A percentile compares a stretch with the other conserved stretches of the same genome.
Conservation (phyloP, 108 stramenopile species). For the Cylindrotheca closterium region DNA sequence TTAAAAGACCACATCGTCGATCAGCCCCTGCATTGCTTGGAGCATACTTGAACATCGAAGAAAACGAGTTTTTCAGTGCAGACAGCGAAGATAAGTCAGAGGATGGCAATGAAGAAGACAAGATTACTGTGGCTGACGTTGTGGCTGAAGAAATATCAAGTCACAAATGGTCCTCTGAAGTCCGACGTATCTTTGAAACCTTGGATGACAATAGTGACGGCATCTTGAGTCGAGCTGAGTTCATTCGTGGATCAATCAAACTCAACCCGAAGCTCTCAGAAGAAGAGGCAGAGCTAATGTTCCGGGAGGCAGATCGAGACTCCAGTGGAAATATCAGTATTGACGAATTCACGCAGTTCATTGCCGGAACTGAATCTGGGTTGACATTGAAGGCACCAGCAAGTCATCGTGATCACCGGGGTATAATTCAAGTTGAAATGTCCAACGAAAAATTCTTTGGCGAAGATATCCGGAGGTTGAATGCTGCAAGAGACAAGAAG, state of each 20-base stretch:
- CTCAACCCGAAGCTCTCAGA: constrained; percentile 29
- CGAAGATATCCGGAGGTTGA: constrained; percentile 48
- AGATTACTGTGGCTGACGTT: constrained; percentile 27
- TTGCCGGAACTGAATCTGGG: constrained; percentile 24
- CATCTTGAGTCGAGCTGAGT: constrained; percentile 41
- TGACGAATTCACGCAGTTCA: constrained; percentile 17
- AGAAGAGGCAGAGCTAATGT: constrained; percentile 33
- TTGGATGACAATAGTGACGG: constrained; percentile 52
- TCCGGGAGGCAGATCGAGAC: constrained; percentile 42
- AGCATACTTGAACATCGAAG: constrained; percentile 63
- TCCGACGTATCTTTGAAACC: constrained; percentile 35
- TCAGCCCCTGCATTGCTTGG: constrained; percentile 49
- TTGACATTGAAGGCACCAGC: constrained; percentile 35
- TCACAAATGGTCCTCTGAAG: constrained; percentile 30
- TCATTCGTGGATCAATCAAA: constrained; percentile 26
- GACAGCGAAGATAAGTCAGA: neutral
- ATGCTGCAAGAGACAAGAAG: constrained; percentile 38
- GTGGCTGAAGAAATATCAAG: constrained; percentile 38
- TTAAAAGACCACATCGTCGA: constrained; percentile 20
- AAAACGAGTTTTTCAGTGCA: constrained; percentile 23
- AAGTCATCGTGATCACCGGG: constrained; percentile 51
- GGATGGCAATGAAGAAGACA: neutral
- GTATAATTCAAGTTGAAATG: constrained; percentile 54
- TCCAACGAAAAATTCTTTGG: constrained; percentile 68
- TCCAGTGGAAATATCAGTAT: constrained; percentile 40